These are phyloP conservation scores for Penicillium aurantiogriseum DNA, from an alignment of 2,329 filamentous ascomycete genomes.

Conservation along the genomic window DNA sequence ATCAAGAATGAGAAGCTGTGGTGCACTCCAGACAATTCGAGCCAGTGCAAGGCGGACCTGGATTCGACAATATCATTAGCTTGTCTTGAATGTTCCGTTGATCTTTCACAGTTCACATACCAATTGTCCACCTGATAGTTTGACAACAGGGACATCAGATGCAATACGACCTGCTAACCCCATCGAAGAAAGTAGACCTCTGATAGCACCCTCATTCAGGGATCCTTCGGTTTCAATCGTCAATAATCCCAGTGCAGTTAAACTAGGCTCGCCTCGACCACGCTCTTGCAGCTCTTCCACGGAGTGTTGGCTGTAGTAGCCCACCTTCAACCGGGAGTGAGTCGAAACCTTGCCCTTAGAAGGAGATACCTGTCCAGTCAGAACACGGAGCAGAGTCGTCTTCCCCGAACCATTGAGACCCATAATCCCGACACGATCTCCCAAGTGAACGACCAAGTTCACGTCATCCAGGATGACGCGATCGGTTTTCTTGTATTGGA, in stretches of 20 bases:
- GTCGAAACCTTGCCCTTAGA: slow-evolving; percentile 61
- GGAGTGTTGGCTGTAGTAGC: slow-evolving; percentile 78
- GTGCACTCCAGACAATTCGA: slow-evolving; percentile 64
- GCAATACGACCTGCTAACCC: slow-evolving; percentile 69
- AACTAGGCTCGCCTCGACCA: slow-evolving; percentile 50
- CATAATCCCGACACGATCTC: slow-evolving; percentile 71
- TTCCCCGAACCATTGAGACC: slow-evolving; percentile 82
- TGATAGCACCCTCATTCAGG: slow-evolving; percentile 65
- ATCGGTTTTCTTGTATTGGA: slow-evolving; percentile 56
- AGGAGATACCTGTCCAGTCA: slow-evolving; percentile 61
- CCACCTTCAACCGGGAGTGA: slow-evolving; percentile 68
- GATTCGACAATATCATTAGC: background rate
- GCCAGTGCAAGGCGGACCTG: slow-evolving; percentile 63
- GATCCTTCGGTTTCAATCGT: slow-evolving; percentile 52
- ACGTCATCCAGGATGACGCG: slow-evolving; percentile 60
- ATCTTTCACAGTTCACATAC: slow-evolving; percentile 46
- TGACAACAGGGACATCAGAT: slow-evolving; percentile 69
- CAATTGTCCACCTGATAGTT: slow-evolving; percentile 77
- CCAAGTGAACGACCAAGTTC: slow-evolving; percentile 67
- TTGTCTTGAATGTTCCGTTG: background rate
- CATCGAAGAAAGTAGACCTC: slow-evolving; percentile 65
- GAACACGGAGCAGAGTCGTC: slow-evolving; percentile 70
- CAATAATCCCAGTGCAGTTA: slow-evolving; percentile 67
- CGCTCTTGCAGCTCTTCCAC: slow-evolving; percentile 65
- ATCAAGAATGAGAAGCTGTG: slow-evolving; percentile 73